Conservation (phyloP, 441 rosid species). For the Raphanus hybrid region DNA sequence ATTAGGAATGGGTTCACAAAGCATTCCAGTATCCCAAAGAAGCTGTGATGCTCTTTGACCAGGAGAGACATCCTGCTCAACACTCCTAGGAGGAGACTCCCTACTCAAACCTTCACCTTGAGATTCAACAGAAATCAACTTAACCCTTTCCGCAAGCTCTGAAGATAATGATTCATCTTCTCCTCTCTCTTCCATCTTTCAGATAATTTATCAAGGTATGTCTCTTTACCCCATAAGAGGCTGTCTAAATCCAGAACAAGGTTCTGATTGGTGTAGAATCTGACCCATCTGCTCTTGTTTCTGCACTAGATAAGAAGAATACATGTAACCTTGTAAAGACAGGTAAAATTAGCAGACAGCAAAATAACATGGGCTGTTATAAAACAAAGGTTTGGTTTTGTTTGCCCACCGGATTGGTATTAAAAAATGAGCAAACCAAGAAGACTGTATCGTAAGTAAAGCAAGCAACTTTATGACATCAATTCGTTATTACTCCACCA, state of each 20-base stretch:
- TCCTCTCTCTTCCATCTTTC: slow-evolving; percentile 84
- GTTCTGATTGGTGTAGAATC: slow-evolving; percentile 27
- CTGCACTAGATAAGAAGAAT: slow-evolving; percentile 38
- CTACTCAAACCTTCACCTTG: slow-evolving; percentile 66
- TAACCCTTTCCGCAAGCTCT: slow-evolving; percentile 79
- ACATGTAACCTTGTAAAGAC: slow-evolving; percentile 30
- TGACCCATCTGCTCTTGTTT: slow-evolving; percentile 30
- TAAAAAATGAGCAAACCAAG: slow-evolving; percentile 29
- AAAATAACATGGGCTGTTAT: slow-evolving; percentile 15
- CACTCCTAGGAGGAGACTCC: slow-evolving; percentile 75
- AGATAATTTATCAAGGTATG: slow-evolving; percentile 41
- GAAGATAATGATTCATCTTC: slow-evolving; percentile 80
- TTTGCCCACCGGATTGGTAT: slow-evolving; percentile 12
- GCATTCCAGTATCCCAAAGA: slow-evolving; percentile 94
- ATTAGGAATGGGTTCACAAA: slow-evolving; percentile 82
- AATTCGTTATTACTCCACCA: slow-evolving; percentile 24
- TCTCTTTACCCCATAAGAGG: slow-evolving; percentile 66
- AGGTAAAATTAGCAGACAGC: not conserved
- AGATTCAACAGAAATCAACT: slow-evolving; percentile 74
- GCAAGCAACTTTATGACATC: slow-evolving; percentile 41
- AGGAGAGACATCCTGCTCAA: slow-evolving; percentile 71
- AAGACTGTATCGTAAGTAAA: not conserved
- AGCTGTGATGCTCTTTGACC: slow-evolving; percentile 87
- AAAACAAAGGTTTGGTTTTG: slow-evolving; percentile 17
- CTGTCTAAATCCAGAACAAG: slow-evolving; percentile 33